phyloP scores from a whole-genome alignment of 1,284 basidiomycete species.

The Trichosporon sp. region DNA sequence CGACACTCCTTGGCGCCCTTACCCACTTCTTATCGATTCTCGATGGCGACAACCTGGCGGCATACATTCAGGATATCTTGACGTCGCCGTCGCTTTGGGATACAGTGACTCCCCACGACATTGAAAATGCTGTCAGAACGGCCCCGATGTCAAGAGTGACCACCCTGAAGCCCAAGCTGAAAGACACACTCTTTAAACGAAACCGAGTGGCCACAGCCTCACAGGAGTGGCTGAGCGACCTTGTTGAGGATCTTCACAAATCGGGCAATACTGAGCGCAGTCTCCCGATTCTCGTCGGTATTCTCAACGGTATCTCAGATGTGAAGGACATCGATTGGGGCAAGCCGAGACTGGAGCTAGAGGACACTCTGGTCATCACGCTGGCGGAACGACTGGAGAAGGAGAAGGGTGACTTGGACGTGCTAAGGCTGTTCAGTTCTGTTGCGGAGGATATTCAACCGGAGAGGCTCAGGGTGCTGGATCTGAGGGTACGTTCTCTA shows the following conservation, averaged over 20 bases:
- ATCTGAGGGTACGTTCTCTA: conserved; percentile 21
- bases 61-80: conserved; percentile 21
- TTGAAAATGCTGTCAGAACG: conserved; percentile 9
- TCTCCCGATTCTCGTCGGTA: conserved; percentile 11
- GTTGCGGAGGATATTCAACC: conserved; percentile 17
- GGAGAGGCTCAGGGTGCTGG: conserved; percentile 18
- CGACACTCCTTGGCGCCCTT: conserved; percentile 34
- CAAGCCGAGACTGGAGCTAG: conserved; percentile 18
- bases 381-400: conserved; percentile 12
- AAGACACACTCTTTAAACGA: conserved; percentile 15
- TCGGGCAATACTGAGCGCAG: background rate
- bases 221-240: conserved; percentile 9
- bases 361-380: conserved; percentile 27
- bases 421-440: conserved; percentile 13
- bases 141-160: conserved; percentile 5
- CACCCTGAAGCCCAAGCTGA: conserved; percentile 5
- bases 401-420: background rate
- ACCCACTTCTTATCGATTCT: conserved; percentile 36
- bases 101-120: background rate
- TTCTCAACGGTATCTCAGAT: conserved; percentile 25
- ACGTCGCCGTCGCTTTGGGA: conserved; percentile 27
- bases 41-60: conserved; percentile 15
- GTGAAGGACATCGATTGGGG: conserved; percentile 27
- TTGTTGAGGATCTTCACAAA: conserved; percentile 6
- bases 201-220: conserved; percentile 14